phyloP scores from a whole-genome alignment of 2,329 filamentous ascomycete species.

The Aspergillus carbonarius region DNA sequence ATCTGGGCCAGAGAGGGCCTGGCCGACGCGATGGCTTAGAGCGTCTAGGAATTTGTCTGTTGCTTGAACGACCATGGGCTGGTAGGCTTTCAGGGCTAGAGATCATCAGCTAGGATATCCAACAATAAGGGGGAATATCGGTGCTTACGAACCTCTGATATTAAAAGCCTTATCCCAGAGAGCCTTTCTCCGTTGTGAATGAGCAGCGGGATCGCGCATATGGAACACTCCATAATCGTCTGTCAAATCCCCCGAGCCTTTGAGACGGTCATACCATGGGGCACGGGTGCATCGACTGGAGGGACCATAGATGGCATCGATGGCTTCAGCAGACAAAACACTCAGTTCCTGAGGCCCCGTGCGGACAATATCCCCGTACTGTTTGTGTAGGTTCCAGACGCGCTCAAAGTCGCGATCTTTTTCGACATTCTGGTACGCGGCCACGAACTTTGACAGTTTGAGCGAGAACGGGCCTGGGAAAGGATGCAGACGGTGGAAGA shows the following conservation, averaged over 20 bases:
- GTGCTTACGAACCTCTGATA: background rate
- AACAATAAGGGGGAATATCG: no score
- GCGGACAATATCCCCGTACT: background rate
- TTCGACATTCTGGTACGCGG: background rate
- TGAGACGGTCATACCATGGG: slow-evolving; percentile 1
- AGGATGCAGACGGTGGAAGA: background rate
- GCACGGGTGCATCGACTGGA: background rate
- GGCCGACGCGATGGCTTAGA: background rate
- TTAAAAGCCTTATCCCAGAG: slow-evolving; percentile 3
- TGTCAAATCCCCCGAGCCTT: background rate
- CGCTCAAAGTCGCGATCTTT: background rate
- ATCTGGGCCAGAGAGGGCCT: background rate
- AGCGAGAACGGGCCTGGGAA: background rate
- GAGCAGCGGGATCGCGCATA: background rate
- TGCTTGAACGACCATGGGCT: background rate
- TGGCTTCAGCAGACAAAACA: background rate
- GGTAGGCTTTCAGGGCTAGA: background rate
- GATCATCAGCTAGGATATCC: background rate
- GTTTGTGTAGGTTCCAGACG: background rate
- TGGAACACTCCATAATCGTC: background rate
- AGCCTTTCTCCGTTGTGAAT: background rate
- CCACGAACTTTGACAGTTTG: background rate
- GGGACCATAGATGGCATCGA: background rate
- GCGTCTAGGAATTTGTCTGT: background rate
- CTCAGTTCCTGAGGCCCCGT: background rate